Evolutionary conservation across 192 early-diverging fungal species (phyloP), one percentile per base, ranked within the genome.

Genomic region (Entophlyctis helioformis): DNA sequence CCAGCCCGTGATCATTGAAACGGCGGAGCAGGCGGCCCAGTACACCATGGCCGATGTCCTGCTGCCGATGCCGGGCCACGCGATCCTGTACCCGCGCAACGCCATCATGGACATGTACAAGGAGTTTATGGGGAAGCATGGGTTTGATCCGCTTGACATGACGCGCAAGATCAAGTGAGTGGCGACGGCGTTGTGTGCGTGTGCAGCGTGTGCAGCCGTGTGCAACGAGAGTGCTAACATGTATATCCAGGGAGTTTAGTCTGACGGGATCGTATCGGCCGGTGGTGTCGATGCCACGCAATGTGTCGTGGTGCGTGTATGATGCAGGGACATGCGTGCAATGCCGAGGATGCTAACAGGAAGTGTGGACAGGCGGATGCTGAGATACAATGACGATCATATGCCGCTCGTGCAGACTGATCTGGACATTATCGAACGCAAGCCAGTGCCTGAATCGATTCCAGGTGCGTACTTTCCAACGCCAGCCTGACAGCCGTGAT

Each of bases 11-110:
- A 55, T 68, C 0, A 59, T 69, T 28, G 63, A 86, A 10, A 85
- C 76, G 0, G 72, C 73, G 12, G 82, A 84, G 15, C 74, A 89
- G 45, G 51, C 76, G 4, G 58, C 51, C 27, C 56, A 81, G 48
- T 91, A 84, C 54, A 69, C 78, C 1, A 86, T 95, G 36, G 67
- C 74, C 40, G 92, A 99, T 52, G 82, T 99, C 22, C 89, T 97
- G 24, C 69, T 96, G 53, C 96, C 96, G 9, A 53, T 91, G 35
- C 91, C 92, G 0, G 96, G 96, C 12, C 71, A 72, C 55, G 56
- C 63, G 21, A 62, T 93, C 12, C 56, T 66, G 44, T 93, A 92
- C 50, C 96, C 96, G 7, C 59, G 59, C 19, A 83, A 98, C 64
- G 64, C 52, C 21, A 71, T 91, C 15, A 59, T 64, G 15, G 53